Evolutionary conservation across 1,139 yeast species (phyloP).

Genomic region (Hemisphaericaspora subhashii): DNA sequence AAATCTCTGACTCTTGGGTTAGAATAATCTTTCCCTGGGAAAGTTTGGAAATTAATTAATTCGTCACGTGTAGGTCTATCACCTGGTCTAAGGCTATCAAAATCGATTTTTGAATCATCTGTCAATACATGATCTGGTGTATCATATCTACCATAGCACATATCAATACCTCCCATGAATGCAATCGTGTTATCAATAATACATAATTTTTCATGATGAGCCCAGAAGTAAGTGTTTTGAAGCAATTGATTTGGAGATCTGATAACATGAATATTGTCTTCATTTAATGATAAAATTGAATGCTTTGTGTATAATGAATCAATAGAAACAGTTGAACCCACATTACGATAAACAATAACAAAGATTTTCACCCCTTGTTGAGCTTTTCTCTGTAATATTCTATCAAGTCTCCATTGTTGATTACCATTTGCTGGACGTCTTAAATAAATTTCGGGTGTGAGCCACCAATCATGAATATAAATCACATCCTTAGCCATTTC

Average conservation of each 20-base stretch:
- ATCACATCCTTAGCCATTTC: conserved; percentile 94
- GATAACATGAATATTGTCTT: conserved; percentile 80
- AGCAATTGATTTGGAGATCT: conserved; percentile 94
- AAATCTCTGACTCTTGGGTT: conserved; percentile 94
- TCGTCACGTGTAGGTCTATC: conserved; percentile 33
- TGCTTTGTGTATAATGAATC: conserved; percentile 95
- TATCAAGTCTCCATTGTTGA: conserved; percentile 90
- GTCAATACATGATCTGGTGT: conserved; percentile 91
- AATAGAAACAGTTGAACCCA: conserved; percentile 88
- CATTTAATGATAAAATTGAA: conserved; percentile 78
- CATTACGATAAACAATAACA: conserved; percentile 92
- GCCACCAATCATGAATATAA: conserved; percentile 98
- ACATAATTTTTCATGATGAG: conserved; percentile 94
- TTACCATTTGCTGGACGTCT: conserved; percentile 95
- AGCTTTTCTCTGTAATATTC: conserved; percentile 86
- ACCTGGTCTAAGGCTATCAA: conserved; percentile 32
- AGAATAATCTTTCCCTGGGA: conserved; percentile 97
- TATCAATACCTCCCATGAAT: conserved; percentile 92
- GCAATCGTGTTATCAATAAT: conserved; percentile 86
- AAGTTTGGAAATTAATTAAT: conserved; percentile 58
- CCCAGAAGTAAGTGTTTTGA: conserved; percentile 96
- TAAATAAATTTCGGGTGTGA: conserved; percentile 88
- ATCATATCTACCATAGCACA: conserved; percentile 94
- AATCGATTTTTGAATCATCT: conserved; percentile 62
- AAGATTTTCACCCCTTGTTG: conserved; percentile 90